Percentiles rank a stretch among this genome's conserved stretches.
phyloP scores from a whole-genome alignment of 2,329 filamentous ascomycete species.

The Botrytis sinoallii region DNA sequence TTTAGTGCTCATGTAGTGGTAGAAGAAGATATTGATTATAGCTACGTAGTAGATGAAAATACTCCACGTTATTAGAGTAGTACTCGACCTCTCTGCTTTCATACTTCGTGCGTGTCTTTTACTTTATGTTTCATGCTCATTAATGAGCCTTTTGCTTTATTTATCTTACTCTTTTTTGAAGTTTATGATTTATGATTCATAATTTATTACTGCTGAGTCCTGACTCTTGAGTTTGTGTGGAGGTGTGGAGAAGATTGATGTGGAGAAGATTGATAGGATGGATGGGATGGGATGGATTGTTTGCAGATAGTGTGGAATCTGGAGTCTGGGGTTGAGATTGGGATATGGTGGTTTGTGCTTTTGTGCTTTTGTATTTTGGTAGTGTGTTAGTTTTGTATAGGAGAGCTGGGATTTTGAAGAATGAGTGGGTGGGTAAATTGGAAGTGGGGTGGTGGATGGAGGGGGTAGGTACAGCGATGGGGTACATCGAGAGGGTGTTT shows the following conservation, averaged over 20 bases:
- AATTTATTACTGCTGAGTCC: not conserved
- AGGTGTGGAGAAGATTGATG: fast-evolving
- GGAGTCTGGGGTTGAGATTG: not conserved
- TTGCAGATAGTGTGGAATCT: not conserved
- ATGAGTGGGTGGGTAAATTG: not conserved
- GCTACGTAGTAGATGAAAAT: not conserved
- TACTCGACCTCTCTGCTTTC: not conserved
- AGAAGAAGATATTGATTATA: not conserved
- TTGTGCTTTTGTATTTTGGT: too few relatives aligned
- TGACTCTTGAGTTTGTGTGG: not conserved
- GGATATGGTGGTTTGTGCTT: not conserved
- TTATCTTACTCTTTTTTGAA: too few relatives aligned
- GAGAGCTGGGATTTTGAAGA: not conserved
- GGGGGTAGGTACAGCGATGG: too few relatives aligned
- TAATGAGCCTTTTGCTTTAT: not conserved
- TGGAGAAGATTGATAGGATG: too few relatives aligned
- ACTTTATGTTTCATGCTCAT: not conserved
- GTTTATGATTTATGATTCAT: too few relatives aligned
- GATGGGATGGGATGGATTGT: not conserved
- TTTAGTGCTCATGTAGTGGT: too few relatives aligned
- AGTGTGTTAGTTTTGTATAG: not conserved
- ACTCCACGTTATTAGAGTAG: not conserved
- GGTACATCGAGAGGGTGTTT: too few relatives aligned
- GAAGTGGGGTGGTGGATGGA: too few relatives aligned
- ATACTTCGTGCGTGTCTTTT: not conserved